Evolutionary conservation across 176 grass and related monocot genomes (phyloP).

Genomic region (Ensete glaucum): DNA sequence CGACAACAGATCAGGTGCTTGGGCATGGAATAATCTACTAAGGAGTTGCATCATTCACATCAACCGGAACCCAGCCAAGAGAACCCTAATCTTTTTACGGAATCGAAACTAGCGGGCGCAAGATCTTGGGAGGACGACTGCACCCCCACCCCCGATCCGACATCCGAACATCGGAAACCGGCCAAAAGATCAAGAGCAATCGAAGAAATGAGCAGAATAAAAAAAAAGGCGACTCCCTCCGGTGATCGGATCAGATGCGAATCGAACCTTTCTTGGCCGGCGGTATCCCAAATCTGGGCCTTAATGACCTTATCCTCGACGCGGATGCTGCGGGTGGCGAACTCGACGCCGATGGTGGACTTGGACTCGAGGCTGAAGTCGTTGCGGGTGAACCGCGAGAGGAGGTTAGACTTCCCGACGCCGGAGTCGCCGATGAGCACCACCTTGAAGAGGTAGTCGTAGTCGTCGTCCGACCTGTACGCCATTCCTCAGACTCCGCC

Average conservation of each 20-base stretch:
- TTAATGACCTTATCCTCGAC: slow-evolving; percentile 84
- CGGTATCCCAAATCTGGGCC: slow-evolving; percentile 87
- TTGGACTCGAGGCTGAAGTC: slow-evolving; percentile 98
- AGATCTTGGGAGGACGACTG: neutral
- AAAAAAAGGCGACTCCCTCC: neutral
- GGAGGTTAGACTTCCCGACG: slow-evolving; percentile 72
- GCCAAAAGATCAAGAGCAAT: neutral
- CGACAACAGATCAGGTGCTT: neutral
- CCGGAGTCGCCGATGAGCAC: slow-evolving; percentile 71
- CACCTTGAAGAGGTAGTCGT: slow-evolving; percentile 83
- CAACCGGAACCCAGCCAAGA: neutral
- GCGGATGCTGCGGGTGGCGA: slow-evolving; percentile 70
- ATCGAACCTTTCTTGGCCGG: slow-evolving; percentile 49
- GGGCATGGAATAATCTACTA: neutral
- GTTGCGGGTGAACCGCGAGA: slow-evolving; percentile 74
- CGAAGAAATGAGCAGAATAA: neutral
- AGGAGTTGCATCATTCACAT: neutral
- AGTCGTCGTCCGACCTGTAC: slow-evolving; percentile 64
- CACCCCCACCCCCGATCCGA: neutral
- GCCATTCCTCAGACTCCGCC: slow-evolving; percentile 26
- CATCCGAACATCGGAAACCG: neutral
- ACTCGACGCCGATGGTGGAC: slow-evolving; percentile 96
- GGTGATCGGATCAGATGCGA: neutral
- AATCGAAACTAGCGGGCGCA: neutral
- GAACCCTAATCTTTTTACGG: no score